Conservation (phyloP, 768 basidiomycete genomes). For the Mycena indigotica region DNA sequence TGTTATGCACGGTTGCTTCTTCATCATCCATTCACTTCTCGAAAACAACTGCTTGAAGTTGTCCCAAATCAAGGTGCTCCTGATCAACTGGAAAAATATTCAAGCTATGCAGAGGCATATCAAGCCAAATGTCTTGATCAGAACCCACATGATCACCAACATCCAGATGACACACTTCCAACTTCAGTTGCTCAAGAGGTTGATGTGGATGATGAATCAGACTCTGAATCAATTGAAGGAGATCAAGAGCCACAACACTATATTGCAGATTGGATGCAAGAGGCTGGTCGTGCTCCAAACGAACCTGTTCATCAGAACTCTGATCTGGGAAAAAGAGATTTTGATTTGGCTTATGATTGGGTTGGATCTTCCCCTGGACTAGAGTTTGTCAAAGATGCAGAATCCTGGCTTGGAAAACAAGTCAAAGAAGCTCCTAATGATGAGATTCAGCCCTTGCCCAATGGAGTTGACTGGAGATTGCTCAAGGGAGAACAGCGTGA, state of each 20-base stretch:
- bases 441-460: constrained; percentile 25
- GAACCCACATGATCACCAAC: not conserved
- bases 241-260: constrained; percentile 20
- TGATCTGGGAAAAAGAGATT: constrained; percentile 22
- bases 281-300: constrained; percentile 22
- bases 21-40: constrained; percentile 15
- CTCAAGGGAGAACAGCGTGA: constrained; percentile 14
- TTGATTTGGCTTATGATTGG: constrained; percentile 29
- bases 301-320: constrained; percentile 13
- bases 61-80: not conserved
- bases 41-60: constrained; percentile 4
- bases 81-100: not conserved
- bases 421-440: constrained; percentile 27
- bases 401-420: constrained; percentile 21
- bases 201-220: constrained; percentile 14
- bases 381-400: constrained; percentile 9
- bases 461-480: constrained; percentile 6
- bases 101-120: constrained; percentile 17
- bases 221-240: constrained; percentile 16
- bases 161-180: constrained; percentile 10
- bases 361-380: constrained; percentile 15
- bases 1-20: constrained; percentile 23
- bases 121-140: constrained; percentile 7
- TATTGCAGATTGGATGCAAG: constrained; percentile 27
- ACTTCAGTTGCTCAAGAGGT: not conserved